Evolutionary conservation across 2,329 filamentous ascomycete species (phyloP).

Genomic region (Zymoseptoria tritici): DNA sequence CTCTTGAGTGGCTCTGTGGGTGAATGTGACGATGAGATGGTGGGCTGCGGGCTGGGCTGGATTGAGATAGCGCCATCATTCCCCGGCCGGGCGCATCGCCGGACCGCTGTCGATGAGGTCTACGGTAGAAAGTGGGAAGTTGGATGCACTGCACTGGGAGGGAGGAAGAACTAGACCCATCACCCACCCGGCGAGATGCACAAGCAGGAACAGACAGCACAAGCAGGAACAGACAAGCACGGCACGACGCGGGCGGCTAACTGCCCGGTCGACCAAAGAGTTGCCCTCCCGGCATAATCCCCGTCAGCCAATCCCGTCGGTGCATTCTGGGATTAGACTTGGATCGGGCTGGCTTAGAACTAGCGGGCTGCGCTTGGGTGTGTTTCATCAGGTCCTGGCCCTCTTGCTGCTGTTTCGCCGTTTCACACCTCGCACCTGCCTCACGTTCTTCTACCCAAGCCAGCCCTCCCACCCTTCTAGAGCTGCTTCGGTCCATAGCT

Average conservation of each 20-base stretch:
- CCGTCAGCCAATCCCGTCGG: neutral
- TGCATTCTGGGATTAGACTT: neutral
- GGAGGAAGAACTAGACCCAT: neutral
- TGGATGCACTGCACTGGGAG: neutral
- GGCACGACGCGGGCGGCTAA: neutral
- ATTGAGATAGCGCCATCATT: neutral
- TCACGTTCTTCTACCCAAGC: neutral
- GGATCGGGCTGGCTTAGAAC: neutral
- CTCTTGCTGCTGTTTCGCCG: neutral
- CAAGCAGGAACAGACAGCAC: too few relatives aligned
- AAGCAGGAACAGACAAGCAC: too few relatives aligned
- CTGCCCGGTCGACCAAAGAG: neutral
- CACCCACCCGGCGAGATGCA: too few relatives aligned
- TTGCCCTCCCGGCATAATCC: neutral
- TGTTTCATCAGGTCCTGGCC: neutral
- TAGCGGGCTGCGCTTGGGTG: neutral
- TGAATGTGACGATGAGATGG: neutral
- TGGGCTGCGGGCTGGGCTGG: neutral
- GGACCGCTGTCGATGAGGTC: neutral
- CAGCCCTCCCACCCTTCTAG: constrained; percentile 1
- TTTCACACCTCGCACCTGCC: constrained; percentile 1
- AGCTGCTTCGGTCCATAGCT: neutral
- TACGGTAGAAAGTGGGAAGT: neutral
- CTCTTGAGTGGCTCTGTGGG: neutral
- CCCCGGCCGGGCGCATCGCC: neutral